Conservation (phyloP, 805 yeast species). For the Hermanozyma aechmeae region DNA sequence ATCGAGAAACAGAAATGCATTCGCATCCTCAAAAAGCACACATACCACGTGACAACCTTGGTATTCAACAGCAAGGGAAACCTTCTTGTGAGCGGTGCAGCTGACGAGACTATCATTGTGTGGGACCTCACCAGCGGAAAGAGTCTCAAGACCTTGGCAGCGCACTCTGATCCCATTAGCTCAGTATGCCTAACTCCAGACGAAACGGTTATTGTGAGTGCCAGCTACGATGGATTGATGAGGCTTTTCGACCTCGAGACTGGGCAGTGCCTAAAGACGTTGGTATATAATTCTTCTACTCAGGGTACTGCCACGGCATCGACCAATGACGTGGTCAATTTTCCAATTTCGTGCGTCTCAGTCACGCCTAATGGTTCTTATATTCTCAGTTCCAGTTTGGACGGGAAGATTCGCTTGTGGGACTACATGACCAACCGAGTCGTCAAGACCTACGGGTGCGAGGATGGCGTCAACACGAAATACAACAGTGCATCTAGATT, state of each 20-base stretch:
- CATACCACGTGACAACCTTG: constrained; percentile 72
- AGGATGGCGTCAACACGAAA: constrained; percentile 35
- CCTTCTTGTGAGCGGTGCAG: constrained; percentile 68
- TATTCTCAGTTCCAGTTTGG: constrained; percentile 69
- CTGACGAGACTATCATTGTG: constrained; percentile 83
- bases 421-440: constrained; percentile 76
- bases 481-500: constrained; percentile 47
- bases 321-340: constrained; percentile 35
- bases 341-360: constrained; percentile 67
- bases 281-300: constrained; percentile 66
- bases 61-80: constrained; percentile 69
- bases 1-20: constrained; percentile 40
- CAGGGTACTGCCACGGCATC: constrained; percentile 53
- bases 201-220: constrained; percentile 75
- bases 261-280: constrained; percentile 86
- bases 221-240: constrained; percentile 87
- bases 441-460: constrained; percentile 56
- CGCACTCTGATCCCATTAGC: constrained; percentile 87
- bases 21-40: constrained; percentile 60
- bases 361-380: constrained; percentile 77
- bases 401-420: constrained; percentile 76
- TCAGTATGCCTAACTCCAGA: constrained; percentile 67
- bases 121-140: constrained; percentile 79
- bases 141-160: constrained; percentile 71
- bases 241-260: constrained; percentile 80